phyloP scores from a whole-genome alignment of 148 eudicot genomes.

The Rhododendron griersonianum region DNA sequence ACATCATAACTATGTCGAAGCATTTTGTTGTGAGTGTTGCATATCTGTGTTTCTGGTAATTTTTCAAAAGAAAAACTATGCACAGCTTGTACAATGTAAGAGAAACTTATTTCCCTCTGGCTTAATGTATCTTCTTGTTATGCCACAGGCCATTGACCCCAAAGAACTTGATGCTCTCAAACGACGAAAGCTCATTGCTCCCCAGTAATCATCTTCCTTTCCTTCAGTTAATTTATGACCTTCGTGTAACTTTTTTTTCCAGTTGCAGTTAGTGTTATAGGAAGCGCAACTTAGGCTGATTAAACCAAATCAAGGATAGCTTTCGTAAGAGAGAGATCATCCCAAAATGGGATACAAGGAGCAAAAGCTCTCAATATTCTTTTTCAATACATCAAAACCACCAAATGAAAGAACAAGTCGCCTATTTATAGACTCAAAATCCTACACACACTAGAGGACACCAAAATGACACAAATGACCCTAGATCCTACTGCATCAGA shows the following conservation, averaged over 20 bases:
- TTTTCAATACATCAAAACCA: too few species aligned
- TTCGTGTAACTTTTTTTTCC: background rate
- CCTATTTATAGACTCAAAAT: too few species aligned
- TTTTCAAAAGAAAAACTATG: background rate
- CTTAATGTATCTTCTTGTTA: background rate
- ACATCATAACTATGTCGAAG: background rate
- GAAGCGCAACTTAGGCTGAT: background rate
- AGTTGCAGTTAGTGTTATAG: background rate
- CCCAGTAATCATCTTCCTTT: conserved; percentile 44
- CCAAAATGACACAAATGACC: too few species aligned
- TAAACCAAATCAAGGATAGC: background rate
- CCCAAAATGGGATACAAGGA: too few species aligned
- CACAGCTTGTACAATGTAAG: background rate
- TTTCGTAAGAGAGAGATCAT: too few species aligned
- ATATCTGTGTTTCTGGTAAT: background rate
- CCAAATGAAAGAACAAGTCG: too few species aligned
- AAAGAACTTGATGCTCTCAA: conserved; percentile 73
- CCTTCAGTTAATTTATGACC: background rate
- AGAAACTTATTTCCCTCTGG: background rate
- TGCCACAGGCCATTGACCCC: conserved; percentile 52
- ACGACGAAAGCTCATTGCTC: conserved; percentile 68
- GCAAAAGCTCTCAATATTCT: too few species aligned
- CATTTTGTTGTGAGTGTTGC: background rate
- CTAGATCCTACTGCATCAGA: background rate
- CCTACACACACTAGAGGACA: too few species aligned